Base-by-base conservation (phyloP, 768 basidiomycete genomes). In the Termitomyces sp. region DNA sequence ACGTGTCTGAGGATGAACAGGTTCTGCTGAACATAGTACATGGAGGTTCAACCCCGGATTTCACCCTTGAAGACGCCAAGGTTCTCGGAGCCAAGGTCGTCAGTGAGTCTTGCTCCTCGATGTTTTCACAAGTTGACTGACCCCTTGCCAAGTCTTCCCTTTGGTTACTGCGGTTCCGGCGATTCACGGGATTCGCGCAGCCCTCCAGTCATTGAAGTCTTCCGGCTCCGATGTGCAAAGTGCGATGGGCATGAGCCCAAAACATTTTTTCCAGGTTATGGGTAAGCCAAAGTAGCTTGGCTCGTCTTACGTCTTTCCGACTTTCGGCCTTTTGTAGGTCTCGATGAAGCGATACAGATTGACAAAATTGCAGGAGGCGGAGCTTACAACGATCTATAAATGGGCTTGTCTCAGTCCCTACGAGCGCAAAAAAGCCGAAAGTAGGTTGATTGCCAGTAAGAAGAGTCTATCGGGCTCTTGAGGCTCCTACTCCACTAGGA, bases 11-110 rank as follows among this genome's bases (percentile, higher is more conserved):
- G 18, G 23, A 46, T 46, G 9, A 50, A 51, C 26, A 73, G 72
- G 70, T 80, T 2, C 73, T 83, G n/a, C 70, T 82, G 41, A 82
- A 82, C 61, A 74, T 81, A 56, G 79, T 83, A 55, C 76, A 78
- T 40, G 80, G 80, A 3, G 81, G 80, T 2, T 74, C 79, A 28
- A 81, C 81, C 4, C 81, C 81, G 8, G 76, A 77, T 44, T 80
- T 82, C 66, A 82, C 81, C 14, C 69, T 72, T 28, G 66, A 77
- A 35, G 77, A 83, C 63, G 81, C 79, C 2, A 76, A 76, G 61
- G 68, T 65, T 16, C 64, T 76, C 53, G 81, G 81, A 18, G 80
- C 75, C 30, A 81, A 79, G 67, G 75, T 82, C 59, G 66, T 66
- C 26, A 74, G 73, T 72, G 43, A 46, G 70, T 66, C 14, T 20